phyloP scores from a whole-genome alignment of 2,329 filamentous ascomycete species.

The Beauveria sp. region DNA sequence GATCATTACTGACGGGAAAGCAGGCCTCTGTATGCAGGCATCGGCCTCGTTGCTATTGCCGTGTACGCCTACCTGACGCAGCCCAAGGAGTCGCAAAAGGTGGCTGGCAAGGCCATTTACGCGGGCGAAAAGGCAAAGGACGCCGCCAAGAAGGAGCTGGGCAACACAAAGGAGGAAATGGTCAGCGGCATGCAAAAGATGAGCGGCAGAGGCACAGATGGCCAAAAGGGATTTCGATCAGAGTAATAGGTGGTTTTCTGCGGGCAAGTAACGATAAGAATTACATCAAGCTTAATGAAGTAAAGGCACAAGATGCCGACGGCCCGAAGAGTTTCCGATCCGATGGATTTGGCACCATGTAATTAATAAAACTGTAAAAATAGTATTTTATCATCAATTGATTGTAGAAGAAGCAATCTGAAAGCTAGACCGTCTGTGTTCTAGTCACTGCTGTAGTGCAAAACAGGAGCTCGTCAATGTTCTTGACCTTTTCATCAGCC shows the following conservation, averaged over 20 bases:
- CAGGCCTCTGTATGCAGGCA: constrained; percentile 24
- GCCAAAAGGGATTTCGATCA: constrained; percentile 6
- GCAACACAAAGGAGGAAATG: constrained; percentile 4
- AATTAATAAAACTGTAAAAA: too few species aligned
- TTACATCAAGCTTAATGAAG: too few species aligned
- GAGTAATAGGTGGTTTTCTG: background rate
- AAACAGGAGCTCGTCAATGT: too few species aligned
- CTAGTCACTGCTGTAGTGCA: too few species aligned
- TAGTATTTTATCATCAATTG: too few species aligned
- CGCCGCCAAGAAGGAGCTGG: background rate
- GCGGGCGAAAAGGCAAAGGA: background rate
- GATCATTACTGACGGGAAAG: background rate
- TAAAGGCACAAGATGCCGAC: too few species aligned
- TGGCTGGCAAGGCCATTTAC: background rate
- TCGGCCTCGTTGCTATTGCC: constrained; percentile 19
- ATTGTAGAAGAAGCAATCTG: too few species aligned
- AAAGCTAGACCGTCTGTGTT: too few species aligned
- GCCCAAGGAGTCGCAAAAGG: background rate
- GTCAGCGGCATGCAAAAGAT: background rate
- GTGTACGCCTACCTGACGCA: constrained; percentile 22
- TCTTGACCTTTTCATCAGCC: too few species aligned
- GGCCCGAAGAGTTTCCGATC: too few species aligned
- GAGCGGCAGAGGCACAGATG: background rate
- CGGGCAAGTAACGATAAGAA: too few species aligned
- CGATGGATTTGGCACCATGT: too few species aligned